phyloP scores from a whole-genome alignment of 176 grass and related monocot genomes.

The Phyllostachys edulis region DNA sequence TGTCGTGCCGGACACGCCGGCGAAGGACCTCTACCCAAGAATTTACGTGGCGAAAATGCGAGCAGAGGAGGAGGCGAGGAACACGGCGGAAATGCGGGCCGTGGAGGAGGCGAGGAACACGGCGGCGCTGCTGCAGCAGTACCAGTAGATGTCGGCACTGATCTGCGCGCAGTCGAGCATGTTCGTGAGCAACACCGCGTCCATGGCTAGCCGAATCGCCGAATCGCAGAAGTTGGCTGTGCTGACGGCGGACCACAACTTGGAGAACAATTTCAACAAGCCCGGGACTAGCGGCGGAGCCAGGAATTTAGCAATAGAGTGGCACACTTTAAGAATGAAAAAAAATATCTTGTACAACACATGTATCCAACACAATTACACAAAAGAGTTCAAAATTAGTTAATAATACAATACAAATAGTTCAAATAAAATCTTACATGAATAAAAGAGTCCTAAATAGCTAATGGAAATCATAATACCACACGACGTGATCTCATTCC shows the following conservation, averaged over 20 bases:
- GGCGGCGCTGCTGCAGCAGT: constrained; percentile 20
- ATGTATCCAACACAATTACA: too few species aligned
- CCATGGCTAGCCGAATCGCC: not conserved
- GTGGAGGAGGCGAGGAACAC: not conserved
- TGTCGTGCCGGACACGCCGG: not conserved
- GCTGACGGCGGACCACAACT: not conserved
- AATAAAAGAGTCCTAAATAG: too few species aligned
- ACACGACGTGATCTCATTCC: too few species aligned
- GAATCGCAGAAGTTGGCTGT: not conserved
- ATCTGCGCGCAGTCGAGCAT: not conserved
- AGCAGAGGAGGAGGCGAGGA: not conserved
- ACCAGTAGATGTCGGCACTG: constrained; percentile 28
- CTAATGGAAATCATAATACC: too few species aligned
- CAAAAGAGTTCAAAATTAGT: too few species aligned
- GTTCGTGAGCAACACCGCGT: constrained; percentile 2
- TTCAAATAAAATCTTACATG: too few species aligned
- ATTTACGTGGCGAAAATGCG: not conserved
- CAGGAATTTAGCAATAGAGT: too few species aligned
- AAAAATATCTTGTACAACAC: too few species aligned
- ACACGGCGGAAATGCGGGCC: not conserved
- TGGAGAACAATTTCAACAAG: constrained; percentile 19
- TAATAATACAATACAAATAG: too few species aligned
- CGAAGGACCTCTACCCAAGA: not conserved
- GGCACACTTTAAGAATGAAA: too few species aligned
- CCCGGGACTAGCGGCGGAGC: not conserved